Conservation (phyloP, 345 rosid species). For the Euclidium syriacum region DNA sequence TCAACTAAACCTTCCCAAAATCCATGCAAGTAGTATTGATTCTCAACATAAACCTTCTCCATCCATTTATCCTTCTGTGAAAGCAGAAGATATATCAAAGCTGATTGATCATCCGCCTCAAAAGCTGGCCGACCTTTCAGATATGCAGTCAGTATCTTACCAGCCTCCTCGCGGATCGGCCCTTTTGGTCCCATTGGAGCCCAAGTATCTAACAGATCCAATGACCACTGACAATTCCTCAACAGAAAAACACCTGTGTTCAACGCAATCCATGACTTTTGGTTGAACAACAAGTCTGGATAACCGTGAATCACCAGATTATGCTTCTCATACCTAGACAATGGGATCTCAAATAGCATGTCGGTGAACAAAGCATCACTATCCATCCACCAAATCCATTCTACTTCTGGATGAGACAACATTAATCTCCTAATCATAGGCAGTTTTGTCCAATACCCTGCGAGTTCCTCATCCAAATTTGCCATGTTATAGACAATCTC, state of each 20-base stretch:
- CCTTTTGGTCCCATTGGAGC: constrained; percentile 98
- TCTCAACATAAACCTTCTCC: constrained; percentile 80
- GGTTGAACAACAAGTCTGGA: constrained; percentile 69
- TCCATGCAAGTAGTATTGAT: constrained; percentile 85
- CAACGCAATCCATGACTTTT: constrained; percentile 94
- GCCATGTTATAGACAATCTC: constrained; percentile 96
- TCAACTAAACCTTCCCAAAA: constrained; percentile 93
- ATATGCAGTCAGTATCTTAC: constrained; percentile 77
- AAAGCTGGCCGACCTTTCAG: constrained; percentile 84
- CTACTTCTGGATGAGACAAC: constrained; percentile 90
- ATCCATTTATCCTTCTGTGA: constrained; percentile 82
- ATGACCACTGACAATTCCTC: constrained; percentile 92
- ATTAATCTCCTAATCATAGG: constrained; percentile 85
- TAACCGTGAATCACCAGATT: constrained; percentile 91
- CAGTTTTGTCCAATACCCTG: constrained; percentile 92
- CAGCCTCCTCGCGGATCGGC: constrained; percentile 67
- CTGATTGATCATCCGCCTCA: constrained; percentile 93
- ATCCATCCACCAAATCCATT: constrained; percentile 99
- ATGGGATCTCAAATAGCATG: constrained; percentile 77
- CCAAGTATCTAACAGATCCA: constrained; percentile 92
- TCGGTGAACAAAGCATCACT: constrained; percentile 98
- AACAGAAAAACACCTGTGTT: constrained; percentile 84
- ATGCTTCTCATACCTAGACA: constrained; percentile 51
- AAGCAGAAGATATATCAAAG: constrained; percentile 76
- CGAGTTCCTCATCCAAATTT: constrained; percentile 72